Percentiles rank a stretch among this genome's conserved stretches.
Conservation (phyloP, 208 protist genomes). For the Leptomonas seymouri region DNA sequence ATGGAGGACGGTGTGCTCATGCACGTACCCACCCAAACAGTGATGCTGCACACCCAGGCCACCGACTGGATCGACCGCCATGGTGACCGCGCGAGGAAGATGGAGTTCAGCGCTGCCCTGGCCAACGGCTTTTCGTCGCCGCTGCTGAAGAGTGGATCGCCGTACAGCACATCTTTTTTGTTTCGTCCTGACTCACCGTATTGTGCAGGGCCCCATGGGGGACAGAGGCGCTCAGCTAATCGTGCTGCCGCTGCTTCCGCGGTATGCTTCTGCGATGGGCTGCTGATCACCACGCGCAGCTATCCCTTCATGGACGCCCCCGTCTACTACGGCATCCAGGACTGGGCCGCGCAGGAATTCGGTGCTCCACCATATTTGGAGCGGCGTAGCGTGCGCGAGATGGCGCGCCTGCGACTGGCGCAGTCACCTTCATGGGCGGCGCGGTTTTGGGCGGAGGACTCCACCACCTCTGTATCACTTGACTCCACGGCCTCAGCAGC, state of each 20-base stretch:
- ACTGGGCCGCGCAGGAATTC: constrained; percentile 32
- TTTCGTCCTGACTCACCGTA: constrained; percentile 19
- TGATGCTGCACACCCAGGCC: constrained; percentile 21
- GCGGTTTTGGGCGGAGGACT: constrained; percentile 10
- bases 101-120: constrained; percentile 32
- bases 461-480: background rate
- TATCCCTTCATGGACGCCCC: constrained; percentile 16
- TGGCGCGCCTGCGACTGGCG: constrained; percentile 24
- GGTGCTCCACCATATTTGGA: constrained; percentile 12
- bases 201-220: constrained; percentile 17
- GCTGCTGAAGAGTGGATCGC: constrained; percentile 13
- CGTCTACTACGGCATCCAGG: constrained; percentile 30
- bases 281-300: constrained; percentile 23
- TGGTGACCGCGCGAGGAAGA: constrained; percentile 19
- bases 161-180: constrained; percentile 35
- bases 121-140: constrained; percentile 36
- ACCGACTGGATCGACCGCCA: constrained; percentile 26
- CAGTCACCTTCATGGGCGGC: constrained; percentile 9
- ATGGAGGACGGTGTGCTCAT: constrained; percentile 27
- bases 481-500: background rate
- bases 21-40: constrained; percentile 29
- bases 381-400: constrained; percentile 18
- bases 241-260: constrained; percentile 3
- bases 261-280: constrained; percentile 35
- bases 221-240: background rate